A percentile compares a stretch with the other conserved stretches of the same genome.
phyloP scores from a whole-genome alignment of 2,329 filamentous ascomycete genomes.

The Annulohypoxylon truncatum region DNA sequence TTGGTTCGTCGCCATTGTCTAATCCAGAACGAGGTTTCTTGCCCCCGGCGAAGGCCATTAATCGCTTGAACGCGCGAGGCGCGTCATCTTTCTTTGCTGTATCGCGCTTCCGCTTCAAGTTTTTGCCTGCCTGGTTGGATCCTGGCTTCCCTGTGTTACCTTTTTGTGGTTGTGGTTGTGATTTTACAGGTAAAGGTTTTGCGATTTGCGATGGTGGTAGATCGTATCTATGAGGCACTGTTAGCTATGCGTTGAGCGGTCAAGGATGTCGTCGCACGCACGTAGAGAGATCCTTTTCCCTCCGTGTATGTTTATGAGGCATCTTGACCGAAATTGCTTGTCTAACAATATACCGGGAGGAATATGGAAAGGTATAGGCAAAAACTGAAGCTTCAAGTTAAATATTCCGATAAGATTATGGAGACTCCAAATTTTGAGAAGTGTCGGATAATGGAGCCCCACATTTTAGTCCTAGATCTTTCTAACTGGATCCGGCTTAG shows the following conservation, averaged over 20 bases:
- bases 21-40: conserved; percentile 72
- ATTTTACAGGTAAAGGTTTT: conserved; percentile 61
- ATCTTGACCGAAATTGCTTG: conserved; percentile 58
- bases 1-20: conserved; percentile 72
- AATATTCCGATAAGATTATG: conserved; percentile 9
- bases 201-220: conserved; percentile 63
- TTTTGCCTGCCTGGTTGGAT: conserved; percentile 53
- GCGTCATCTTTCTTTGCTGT: conserved; percentile 75
- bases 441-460: conserved; percentile 3
- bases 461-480: neutral
- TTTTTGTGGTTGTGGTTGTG: conserved; percentile 47
- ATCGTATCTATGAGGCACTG: conserved; percentile 56
- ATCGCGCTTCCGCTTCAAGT: conserved; percentile 61
- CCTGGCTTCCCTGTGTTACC: conserved; percentile 49
- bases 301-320: conserved; percentile 89
- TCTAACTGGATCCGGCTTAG: neutral
- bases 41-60: conserved; percentile 80
- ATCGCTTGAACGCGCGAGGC: conserved; percentile 84
- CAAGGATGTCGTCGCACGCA: conserved; percentile 51
- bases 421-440: conserved; percentile 18
- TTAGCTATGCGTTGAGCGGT: conserved; percentile 35
- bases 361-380: neutral
- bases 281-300: conserved; percentile 66
- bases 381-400: conserved; percentile 1
- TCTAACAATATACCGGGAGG: neutral